Evolutionary conservation across 768 basidiomycete genomes (phyloP), one percentile per base, ranked within the genome.

Genomic region (Candolleomyces aberdarensis): DNA sequence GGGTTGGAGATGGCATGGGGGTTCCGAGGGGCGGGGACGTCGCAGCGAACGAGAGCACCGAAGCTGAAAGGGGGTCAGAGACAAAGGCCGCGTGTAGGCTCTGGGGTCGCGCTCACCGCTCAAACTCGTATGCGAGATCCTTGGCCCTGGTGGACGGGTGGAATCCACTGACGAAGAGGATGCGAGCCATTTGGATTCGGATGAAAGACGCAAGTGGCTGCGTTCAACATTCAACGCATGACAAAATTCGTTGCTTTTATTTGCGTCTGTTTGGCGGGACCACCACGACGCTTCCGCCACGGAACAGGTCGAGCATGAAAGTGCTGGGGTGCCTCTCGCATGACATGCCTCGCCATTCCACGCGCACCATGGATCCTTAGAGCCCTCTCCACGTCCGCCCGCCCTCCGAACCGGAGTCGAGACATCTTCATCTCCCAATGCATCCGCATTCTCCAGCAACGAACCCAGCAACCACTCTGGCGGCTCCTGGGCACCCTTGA

Each of bases 131-230:
- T 1, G 93, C 93, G 2, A 95, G 82, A 67, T 93, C 92, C 57
- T 88, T 82, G 9, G 93, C 92, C 22, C 91, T 85, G 3, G 91
- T 93, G n/a, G 84, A 75, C 5, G 89, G 87, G 66, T 91, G 87
- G 69, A 94, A 94, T 19, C 92, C 92, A 68, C 87, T 90, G 49
- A 94, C 92, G 66, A 92, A 94, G 62, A 94, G 83, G 64, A 93
- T 94, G 64, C 92, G 89, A 70, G 88, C 87, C 89, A 90, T 87
- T 87, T 13, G 26, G 26, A 26, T 26, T 3, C 26, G 26, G 26
- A 26, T 26, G 26, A 26, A 26, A 26, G 26, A 26, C 26, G 26
- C 26, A 26, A 26, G 26, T 26, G 2, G 26, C 26, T 26, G 26
- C 26, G 26, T 26, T 26, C 26, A 26, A 26, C 26, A 26, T 26